These are phyloP conservation scores for Penicillium sp. DNA, from an alignment of 2,329 filamentous ascomycete genomes.

Conservation along the genomic window DNA sequence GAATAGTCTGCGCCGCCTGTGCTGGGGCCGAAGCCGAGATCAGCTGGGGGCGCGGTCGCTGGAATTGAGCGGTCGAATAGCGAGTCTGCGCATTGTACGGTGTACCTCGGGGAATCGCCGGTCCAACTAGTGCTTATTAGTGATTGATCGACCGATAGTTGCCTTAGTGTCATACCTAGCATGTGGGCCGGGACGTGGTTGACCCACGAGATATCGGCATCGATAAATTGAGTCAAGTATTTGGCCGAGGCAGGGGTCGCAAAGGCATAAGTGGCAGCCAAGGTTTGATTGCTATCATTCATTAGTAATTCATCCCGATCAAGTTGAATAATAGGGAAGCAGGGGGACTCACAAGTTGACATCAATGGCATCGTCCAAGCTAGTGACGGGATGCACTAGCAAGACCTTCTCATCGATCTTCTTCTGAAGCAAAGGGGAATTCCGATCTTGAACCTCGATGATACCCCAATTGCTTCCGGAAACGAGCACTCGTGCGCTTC, in stretches of 20 bases:
- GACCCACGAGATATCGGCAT: conserved; percentile 51
- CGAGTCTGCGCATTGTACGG: conserved; percentile 40
- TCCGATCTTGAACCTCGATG: conserved; percentile 29
- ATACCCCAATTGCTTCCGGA: conserved; percentile 32
- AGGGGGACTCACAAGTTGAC: conserved; percentile 31
- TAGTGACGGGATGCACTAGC: conserved; percentile 48
- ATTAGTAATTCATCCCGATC: not conserved
- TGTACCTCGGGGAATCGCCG: conserved; percentile 32
- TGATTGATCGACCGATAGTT: not conserved
- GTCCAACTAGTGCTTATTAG: conserved; percentile 19
- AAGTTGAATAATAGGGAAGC: not conserved
- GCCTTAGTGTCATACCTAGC: conserved; percentile 39
- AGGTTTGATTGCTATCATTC: conserved; percentile 23
- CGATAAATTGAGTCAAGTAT: conserved; percentile 60
- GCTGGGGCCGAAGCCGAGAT: conserved; percentile 25
- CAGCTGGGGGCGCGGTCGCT: conserved; percentile 46
- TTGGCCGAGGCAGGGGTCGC: conserved; percentile 53
- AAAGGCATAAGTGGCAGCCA: conserved; percentile 56
- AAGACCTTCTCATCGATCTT: conserved; percentile 49
- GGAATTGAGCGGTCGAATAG: conserved; percentile 49
- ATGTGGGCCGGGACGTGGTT: conserved; percentile 60
- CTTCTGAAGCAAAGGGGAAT: conserved; percentile 29
- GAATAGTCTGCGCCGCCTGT: conserved; percentile 10
- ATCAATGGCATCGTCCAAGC: conserved; percentile 57
- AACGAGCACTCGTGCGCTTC: conserved; percentile 29